These are phyloP conservation scores for Coelastrella sp. DNA, from an alignment of 139 green algal genomes.

Conservation along the genomic window DNA sequence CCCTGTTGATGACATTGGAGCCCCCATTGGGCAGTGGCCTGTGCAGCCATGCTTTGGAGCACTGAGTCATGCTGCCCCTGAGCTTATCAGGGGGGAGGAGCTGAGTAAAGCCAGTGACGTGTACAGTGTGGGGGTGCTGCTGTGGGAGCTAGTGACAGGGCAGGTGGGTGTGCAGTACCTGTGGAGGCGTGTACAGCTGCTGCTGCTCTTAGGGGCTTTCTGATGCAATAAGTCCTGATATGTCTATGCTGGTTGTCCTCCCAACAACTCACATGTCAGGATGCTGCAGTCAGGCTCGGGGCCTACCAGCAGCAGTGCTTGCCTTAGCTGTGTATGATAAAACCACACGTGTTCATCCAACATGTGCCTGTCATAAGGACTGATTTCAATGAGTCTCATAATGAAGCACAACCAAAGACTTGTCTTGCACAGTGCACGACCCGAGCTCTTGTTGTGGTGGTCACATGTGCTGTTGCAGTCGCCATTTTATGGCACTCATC, in stretches of 20 bases:
- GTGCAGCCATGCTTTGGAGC: slow-evolving; percentile 27
- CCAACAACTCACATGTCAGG: too few relatives aligned
- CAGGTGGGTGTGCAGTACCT: slow-evolving; percentile 25
- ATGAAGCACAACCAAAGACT: neutral
- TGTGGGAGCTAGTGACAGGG: slow-evolving; percentile 53
- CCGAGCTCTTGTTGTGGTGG: neutral
- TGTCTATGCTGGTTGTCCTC: neutral
- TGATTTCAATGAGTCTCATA: too few relatives aligned
- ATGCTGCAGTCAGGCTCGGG: too few relatives aligned
- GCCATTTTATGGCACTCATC: slow-evolving; percentile 35
- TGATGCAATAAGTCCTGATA: neutral
- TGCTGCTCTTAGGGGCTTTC: too few relatives aligned
- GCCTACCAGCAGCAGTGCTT: too few relatives aligned
- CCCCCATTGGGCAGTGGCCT: neutral
- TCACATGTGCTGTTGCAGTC: slow-evolving; percentile 2
- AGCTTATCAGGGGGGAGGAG: slow-evolving; percentile 40
- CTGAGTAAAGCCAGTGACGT: slow-evolving; percentile 44
- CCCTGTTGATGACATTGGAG: neutral
- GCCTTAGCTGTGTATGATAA: too few relatives aligned
- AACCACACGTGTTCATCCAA: too few relatives aligned
- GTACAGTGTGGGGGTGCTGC: slow-evolving; percentile 53
- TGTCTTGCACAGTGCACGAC: neutral
- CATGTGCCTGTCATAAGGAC: too few relatives aligned
- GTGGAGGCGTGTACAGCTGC: neutral
- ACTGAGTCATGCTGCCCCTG: slow-evolving; percentile 47